Conservation (phyloP, 2,329 filamentous ascomycete species). For the Plectosphaerella cucumerina region DNA sequence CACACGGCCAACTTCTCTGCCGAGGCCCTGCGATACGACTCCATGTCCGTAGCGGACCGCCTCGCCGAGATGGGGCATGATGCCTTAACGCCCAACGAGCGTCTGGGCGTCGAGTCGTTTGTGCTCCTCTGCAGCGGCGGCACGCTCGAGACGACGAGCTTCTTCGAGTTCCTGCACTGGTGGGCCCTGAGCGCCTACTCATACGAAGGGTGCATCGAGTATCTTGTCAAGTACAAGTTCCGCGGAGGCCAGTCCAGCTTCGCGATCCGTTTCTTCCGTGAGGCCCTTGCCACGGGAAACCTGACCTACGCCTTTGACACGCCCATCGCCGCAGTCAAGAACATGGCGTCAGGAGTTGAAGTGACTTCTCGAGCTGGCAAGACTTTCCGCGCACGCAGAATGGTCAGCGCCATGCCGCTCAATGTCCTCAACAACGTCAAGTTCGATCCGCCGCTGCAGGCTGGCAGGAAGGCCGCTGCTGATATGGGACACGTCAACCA, state of each 20-base stretch:
- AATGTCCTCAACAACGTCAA: constrained; percentile 35
- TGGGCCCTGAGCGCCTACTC: constrained; percentile 35
- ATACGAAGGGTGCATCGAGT: constrained; percentile 32
- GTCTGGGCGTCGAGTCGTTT: constrained; percentile 32
- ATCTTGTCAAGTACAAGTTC: constrained; percentile 37
- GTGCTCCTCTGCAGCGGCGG: constrained; percentile 37
- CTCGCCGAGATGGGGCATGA: constrained; percentile 30
- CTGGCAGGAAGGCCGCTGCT: constrained; percentile 29
- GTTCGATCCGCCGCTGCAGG: constrained; percentile 34
- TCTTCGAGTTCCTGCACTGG: constrained; percentile 45
- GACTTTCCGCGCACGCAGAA: constrained; percentile 20
- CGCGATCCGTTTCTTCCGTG: constrained; percentile 38
- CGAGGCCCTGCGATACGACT: constrained; percentile 29
- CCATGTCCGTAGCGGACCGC: constrained; percentile 35
- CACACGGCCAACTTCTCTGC: constrained; percentile 28
- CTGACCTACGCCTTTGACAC: constrained; percentile 36
- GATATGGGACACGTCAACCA: constrained; percentile 39
- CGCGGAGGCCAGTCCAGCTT: constrained; percentile 39
- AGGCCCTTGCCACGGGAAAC: constrained; percentile 32
- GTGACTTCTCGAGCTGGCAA: constrained; percentile 26
- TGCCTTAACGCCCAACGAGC: constrained; percentile 35
- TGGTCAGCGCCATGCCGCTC: constrained; percentile 37
- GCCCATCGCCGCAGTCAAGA: constrained; percentile 27
- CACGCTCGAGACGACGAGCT: constrained; percentile 35
- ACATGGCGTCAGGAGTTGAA: constrained; percentile 20